These are phyloP conservation scores for Paecilomyces niveus DNA, from an alignment of 2,329 filamentous ascomycete species.

Conservation along the genomic window DNA sequence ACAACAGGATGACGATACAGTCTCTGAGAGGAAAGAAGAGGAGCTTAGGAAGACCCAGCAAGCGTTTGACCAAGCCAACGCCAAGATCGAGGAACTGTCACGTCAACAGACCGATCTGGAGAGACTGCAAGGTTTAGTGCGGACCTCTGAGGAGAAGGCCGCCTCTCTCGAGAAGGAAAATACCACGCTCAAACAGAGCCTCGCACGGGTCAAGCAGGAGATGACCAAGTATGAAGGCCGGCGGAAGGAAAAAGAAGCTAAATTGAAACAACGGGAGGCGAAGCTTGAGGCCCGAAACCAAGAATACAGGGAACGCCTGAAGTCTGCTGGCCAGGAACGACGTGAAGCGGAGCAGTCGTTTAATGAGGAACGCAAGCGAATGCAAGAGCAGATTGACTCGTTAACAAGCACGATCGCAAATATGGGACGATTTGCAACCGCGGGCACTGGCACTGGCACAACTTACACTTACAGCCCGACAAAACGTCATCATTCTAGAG, in stretches of 20 bases:
- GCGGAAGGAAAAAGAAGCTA: conserved; percentile 36
- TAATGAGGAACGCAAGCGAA: conserved; percentile 29
- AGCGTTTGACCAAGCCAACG: conserved; percentile 27
- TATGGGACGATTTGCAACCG: conserved; percentile 18
- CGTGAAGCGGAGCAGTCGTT: conserved; percentile 28
- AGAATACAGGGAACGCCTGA: conserved; percentile 34
- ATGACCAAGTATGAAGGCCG: conserved; percentile 36
- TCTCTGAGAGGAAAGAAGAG: conserved; percentile 12
- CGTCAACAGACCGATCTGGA: conserved; percentile 24
- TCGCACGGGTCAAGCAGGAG: conserved; percentile 35
- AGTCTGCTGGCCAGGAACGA: conserved; percentile 25
- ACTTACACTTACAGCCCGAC: conserved; percentile 19
- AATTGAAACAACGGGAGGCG: conserved; percentile 32
- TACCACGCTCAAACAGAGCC: conserved; percentile 29
- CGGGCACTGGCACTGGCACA: conserved; percentile 10
- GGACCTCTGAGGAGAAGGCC: conserved; percentile 35
- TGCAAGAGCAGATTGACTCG: conserved; percentile 32
- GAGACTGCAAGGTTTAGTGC: conserved; percentile 26
- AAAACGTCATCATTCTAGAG: conserved; percentile 19
- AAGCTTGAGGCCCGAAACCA: conserved; percentile 33
- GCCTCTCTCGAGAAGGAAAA: conserved; percentile 36
- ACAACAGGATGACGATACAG: conserved; percentile 11
- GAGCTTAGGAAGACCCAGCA: conserved; percentile 26
- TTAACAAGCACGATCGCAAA: conserved; percentile 25
- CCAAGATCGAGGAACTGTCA: conserved; percentile 27